Base-by-base conservation (phyloP, 179 eudicot genomes). In the Drosera spatulata region DNA sequence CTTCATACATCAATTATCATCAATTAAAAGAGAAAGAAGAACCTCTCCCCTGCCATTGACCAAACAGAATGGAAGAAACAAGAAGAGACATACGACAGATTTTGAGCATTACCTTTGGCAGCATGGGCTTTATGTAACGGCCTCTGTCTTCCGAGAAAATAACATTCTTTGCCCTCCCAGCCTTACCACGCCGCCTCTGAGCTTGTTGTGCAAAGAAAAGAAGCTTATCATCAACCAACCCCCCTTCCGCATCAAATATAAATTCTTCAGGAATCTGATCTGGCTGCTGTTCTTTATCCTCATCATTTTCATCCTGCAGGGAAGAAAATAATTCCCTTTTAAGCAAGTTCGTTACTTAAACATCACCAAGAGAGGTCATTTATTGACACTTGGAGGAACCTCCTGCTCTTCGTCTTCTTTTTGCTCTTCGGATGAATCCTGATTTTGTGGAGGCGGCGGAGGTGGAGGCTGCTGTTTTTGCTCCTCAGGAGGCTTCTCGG, bases 181-280 rank as follows among this genome's bases (percentile, higher is more conserved):
- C 99, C 79, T 84, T 93, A 50, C 99, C 99, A 69, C 68, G 69
- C 53, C 85, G 83, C 70, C 90, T 81, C 75, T 93, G 99, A 75
- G 97, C 99, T 77, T 93, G 97, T 66, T 93, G 99, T 69, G 99
- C 95, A 80, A 93, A 93, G 91, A 93, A 93, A 61, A 93, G 95
- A 77, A 93, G 99, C 56, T 93, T 93, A 75, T 89, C 99, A 73
- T 93, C 99, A 70, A 93, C 93, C 60, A 93, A 66, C 53, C 97
- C 97, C 48, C 99, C 99, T 67, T 93, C 99, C 38, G 99, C 97
- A 77, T 93, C 99, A 73, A 93, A 89, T 69, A 93, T 84, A 74
- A 89, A 93, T 72, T 93, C 97, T 63, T 93, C 97, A 41, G 99
- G 99, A 71, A 93, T 59, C 77, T 93, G 97, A 1, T 90, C 95